phyloP scores from a whole-genome alignment of 1,139 yeast species.

The Scheffersomyces illinoinensis region DNA sequence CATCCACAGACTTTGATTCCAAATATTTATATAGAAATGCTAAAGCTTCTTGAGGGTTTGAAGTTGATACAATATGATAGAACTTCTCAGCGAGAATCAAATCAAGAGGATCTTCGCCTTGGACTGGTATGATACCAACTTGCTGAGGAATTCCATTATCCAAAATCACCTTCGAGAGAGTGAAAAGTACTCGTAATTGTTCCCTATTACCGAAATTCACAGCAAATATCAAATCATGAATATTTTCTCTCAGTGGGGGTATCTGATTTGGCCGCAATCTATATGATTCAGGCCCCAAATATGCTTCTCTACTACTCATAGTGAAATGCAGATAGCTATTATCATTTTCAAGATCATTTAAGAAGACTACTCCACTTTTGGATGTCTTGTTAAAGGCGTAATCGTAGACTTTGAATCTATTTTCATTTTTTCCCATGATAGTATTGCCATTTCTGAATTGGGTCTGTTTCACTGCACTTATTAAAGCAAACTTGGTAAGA shows the following conservation, averaged over 20 bases:
- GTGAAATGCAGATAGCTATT: conserved; percentile 50
- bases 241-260: conserved; percentile 70
- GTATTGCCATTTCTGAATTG: conserved; percentile 38
- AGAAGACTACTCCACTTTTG: conserved; percentile 57
- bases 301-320: conserved; percentile 42
- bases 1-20: conserved; percentile 28
- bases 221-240: conserved; percentile 73
- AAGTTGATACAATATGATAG: conserved; percentile 32
- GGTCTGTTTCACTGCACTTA: conserved; percentile 35
- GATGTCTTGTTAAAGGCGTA: conserved; percentile 32
- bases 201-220: conserved; percentile 58
- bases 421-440: conserved; percentile 36
- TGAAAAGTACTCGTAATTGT: conserved; percentile 48
- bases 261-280: conserved; percentile 53
- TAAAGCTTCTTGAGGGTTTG: conserved; percentile 37
- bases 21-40: conserved; percentile 43
- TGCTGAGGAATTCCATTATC: conserved; percentile 72
- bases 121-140: conserved; percentile 74
- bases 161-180: conserved; percentile 52
- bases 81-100: conserved; percentile 30
- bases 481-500: conserved; percentile 46
- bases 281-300: conserved; percentile 23
- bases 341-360: conserved; percentile 77
- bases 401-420: conserved; percentile 36
- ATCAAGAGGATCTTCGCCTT: conserved; percentile 28